Evolutionary conservation across 1,139 yeast species (phyloP), one percentile per base, ranked within the genome.

Genomic region (Blastobotrys proliferans): DNA sequence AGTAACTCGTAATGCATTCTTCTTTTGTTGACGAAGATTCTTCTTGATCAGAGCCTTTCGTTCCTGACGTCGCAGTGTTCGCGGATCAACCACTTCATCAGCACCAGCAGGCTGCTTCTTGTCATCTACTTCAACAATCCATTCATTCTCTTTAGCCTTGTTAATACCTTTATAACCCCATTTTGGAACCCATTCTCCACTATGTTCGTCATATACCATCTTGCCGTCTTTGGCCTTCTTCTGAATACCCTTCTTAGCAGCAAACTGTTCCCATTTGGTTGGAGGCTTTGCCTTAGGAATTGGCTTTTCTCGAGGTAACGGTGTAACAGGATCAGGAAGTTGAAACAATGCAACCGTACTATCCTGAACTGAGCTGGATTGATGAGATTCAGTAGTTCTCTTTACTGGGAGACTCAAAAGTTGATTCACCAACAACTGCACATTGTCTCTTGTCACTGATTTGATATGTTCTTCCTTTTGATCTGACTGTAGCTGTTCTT

Each of bases 131-230:
- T 94, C 99, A 45, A 92, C 97, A 62, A 88, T 74, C 98, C 98
- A 92, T 67, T 92, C 97, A 61, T 76, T 71, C 60, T 92, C 97
- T 56, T 81, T 62, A 46, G 81, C 78, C 69, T 92, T 92, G 68
- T 92, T 92, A 65, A 79, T 78, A 59, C 98, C 98, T 55, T 84
- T 82, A 70, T 83, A 92, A 48, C 99, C 99, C 98, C 98, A 94
- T 67, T 88, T 90, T 56, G 95, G 94, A 48, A 83, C 96, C 98
- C 98, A 94, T 66, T 88, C 90, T 41, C 92, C 92, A 22, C 77
- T 69, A 36, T 76, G 94, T 66, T 94, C 97, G 63, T 92, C 96
- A 58, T 70, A 94, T 1, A 86, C 90, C 77, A 83, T 73, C 69
- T 87, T 92, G 40, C 96, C 97, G 29, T 86, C 83, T 66, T 82